Evolutionary conservation across 495 filamentous ascomycete species (phyloP).

Genomic region (Penicillium manginii): DNA sequence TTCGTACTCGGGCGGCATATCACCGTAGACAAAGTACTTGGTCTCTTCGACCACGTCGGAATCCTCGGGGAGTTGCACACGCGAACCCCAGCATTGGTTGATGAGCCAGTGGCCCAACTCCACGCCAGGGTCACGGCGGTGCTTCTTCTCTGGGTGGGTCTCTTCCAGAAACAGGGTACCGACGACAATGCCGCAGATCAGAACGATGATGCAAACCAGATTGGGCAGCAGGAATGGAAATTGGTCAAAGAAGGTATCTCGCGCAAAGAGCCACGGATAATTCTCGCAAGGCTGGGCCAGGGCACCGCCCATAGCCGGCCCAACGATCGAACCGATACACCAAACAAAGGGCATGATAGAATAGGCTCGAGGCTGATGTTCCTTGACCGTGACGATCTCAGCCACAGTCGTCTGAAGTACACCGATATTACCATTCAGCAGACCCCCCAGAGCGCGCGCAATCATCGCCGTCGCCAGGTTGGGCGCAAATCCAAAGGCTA

Average conservation of each 20-base stretch:
- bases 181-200: constrained; percentile 76
- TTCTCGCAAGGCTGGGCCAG: constrained; percentile 83
- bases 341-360: constrained; percentile 98
- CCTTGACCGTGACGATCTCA: constrained; percentile 87
- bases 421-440: constrained; percentile 95
- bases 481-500: constrained; percentile 89
- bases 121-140: constrained; percentile 72
- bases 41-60: constrained; percentile 48
- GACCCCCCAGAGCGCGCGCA: constrained; percentile 84
- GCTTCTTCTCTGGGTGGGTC: constrained; percentile 84
- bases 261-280: constrained; percentile 76
- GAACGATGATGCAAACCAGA: constrained; percentile 80
- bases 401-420: constrained; percentile 94
- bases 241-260: constrained; percentile 75
- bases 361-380: constrained; percentile 90
- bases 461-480: constrained; percentile 83
- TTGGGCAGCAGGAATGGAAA: constrained; percentile 95
- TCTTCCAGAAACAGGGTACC: constrained; percentile 93
- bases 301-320: constrained; percentile 86
- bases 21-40: constrained; percentile 54
- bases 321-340: constrained; percentile 92
- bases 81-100: constrained; percentile 47
- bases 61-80: constrained; percentile 39
- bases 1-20: constrained; percentile 65
- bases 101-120: constrained; percentile 78